Conservation (phyloP, 805 yeast species). For the Dipodascopsis uninucleata region DNA sequence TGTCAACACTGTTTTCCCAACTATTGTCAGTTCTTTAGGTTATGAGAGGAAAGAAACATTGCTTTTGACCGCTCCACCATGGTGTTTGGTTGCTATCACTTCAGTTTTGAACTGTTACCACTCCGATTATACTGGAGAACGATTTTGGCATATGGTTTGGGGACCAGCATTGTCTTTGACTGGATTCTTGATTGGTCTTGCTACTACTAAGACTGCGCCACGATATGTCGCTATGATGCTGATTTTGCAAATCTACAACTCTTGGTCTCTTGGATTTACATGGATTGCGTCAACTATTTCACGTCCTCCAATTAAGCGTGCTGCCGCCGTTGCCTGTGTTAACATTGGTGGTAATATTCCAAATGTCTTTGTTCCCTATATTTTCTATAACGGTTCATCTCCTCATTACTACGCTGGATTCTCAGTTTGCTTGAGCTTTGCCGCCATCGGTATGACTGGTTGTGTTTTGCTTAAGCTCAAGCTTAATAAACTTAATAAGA, state of each 20-base stretch:
- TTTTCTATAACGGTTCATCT: slow-evolving; percentile 25
- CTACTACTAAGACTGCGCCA: slow-evolving; percentile 53
- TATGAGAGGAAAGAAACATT: slow-evolving; percentile 50
- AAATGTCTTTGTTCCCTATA: slow-evolving; percentile 31
- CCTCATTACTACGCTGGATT: slow-evolving; percentile 34
- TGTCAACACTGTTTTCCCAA: slow-evolving; percentile 47
- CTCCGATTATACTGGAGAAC: slow-evolving; percentile 25
- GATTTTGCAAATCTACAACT: slow-evolving; percentile 55
- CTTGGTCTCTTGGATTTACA: slow-evolving; percentile 50
- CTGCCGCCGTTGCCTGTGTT: slow-evolving; percentile 49
- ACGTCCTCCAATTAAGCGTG: slow-evolving; percentile 48
- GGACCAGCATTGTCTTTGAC: slow-evolving; percentile 46
- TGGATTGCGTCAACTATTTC: slow-evolving; percentile 56
- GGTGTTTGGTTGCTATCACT: slow-evolving; percentile 21
- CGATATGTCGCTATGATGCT: slow-evolving; percentile 54
- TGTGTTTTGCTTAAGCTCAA: slow-evolving; percentile 1
- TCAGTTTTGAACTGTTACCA: slow-evolving; percentile 20
- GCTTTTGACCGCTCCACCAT: slow-evolving; percentile 39
- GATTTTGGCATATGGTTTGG: slow-evolving; percentile 45
- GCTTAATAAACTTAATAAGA: slow-evolving; percentile 5
- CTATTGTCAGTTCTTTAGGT: slow-evolving; percentile 54
- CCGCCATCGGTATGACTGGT: slow-evolving; percentile 10
- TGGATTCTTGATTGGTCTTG: slow-evolving; percentile 49
- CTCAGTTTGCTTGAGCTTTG: slow-evolving; percentile 28
- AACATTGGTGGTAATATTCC: slow-evolving; percentile 39